Evolutionary conservation across 2,329 filamentous ascomycete genomes (phyloP), one percentile per base, ranked within the genome.

Genomic region (Diaporthe citrichinensis): DNA sequence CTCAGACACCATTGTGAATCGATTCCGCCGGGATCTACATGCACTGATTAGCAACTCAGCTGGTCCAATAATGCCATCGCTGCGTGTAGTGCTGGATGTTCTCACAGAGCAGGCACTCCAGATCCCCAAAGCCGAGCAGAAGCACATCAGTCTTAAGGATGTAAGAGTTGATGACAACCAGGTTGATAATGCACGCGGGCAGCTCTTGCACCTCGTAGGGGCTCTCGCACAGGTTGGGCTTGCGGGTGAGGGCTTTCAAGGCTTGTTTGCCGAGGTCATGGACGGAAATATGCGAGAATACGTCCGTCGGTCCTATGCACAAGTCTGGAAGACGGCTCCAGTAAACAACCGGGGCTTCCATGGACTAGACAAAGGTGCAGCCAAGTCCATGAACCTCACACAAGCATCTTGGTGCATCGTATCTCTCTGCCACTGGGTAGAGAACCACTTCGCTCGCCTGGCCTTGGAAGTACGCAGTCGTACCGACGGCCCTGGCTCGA

Each of bases 191-290:
- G 86, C 89, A 74, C 86, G 87, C 49, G 84, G 86, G 44, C 88
- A 90, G 68, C 84, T 94, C 62, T 83, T 90, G 41, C 81, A 86
- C 55, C 83, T 94, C 25, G 85, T 94, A 2, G 87, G 89, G 67
- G 89, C 90, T 12, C 84, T 95, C 23, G 86, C 89, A 78, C 87
- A 89, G 62, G 90, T 95, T 31, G 94, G 94, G 0, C 84, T 95
- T 25, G 92, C 92, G 1, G 93, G 92, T 36, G 92, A 94, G 79
- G 87, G 86, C 67, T 94, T 94, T 71, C 92, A 95, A 80, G 89
- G 93, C 41, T 86, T 94, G 49, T 93, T 95, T 79, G 94, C 93
- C 23, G 91, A 93, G 81, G 88, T 93, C 36, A 92, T 95, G 87
- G 89, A 95, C 80, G 84, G 85, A 49, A 87, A 92, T 75, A 91